phyloP scores from a whole-genome alignment of 768 basidiomycete genomes.

The Strobilomyces dryophilus region DNA sequence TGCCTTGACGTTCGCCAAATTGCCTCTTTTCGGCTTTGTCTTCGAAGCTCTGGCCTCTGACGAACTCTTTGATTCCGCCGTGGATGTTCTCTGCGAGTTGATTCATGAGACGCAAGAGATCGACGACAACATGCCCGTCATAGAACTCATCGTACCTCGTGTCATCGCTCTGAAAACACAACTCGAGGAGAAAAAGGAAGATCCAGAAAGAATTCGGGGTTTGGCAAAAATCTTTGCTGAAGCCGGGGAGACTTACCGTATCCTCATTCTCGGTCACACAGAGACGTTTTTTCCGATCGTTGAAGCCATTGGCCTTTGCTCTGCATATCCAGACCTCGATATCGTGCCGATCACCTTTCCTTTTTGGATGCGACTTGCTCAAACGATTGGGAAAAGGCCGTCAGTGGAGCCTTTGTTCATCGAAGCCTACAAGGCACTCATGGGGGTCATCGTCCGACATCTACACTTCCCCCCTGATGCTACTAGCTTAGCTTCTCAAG shows the following conservation, averaged over 20 bases:
- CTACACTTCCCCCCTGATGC: constrained; percentile 85
- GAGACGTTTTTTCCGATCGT: constrained; percentile 94
- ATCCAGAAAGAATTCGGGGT: constrained; percentile 85
- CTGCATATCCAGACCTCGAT: constrained; percentile 90
- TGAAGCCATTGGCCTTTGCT: constrained; percentile 89
- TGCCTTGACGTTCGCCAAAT: constrained; percentile 57
- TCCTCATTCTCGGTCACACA: constrained; percentile 82
- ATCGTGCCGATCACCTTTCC: constrained; percentile 97
- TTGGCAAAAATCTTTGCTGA: constrained; percentile 93
- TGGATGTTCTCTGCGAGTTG: constrained; percentile 88
- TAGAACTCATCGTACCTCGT: constrained; percentile 84
- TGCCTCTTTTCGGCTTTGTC: constrained; percentile 74
- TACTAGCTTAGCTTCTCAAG: constrained; percentile 64
- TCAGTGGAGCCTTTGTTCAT: constrained; percentile 72
- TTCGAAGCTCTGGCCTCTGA: constrained; percentile 85
- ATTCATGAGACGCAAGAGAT: constrained; percentile 99
- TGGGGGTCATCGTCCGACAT: constrained; percentile 83
- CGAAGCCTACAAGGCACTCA: constrained; percentile 79
- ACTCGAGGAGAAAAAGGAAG: constrained; percentile 59
- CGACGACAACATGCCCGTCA: constrained; percentile 87
- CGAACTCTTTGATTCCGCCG: constrained; percentile 88
- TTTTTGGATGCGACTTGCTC: constrained; percentile 98
- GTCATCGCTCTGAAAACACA: constrained; percentile 69
- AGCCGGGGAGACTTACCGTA: constrained; percentile 93
- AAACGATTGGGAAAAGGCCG: constrained; percentile 74